Conservation (phyloP, 2,329 filamentous ascomycete genomes). For the Ploettnerulaceae sp. region DNA sequence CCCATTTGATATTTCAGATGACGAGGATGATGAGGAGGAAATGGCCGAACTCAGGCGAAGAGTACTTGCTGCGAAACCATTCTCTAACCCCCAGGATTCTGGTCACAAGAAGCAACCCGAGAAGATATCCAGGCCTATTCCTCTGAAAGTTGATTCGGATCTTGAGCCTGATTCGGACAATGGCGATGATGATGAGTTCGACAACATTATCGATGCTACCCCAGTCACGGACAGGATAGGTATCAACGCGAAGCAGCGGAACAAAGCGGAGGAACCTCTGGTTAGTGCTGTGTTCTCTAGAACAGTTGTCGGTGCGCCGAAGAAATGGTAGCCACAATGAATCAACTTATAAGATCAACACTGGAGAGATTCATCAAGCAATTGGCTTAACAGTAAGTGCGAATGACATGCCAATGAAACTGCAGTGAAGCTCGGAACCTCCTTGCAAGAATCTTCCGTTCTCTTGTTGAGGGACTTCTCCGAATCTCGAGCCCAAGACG, state of each 20-base stretch:
- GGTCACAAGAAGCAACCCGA: slow-evolving; percentile 53
- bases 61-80: slow-evolving; percentile 88
- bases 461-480: too few relatives aligned
- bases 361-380: background rate
- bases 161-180: slow-evolving; percentile 69
- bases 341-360: too few relatives aligned
- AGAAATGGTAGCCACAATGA: slow-evolving; percentile 32
- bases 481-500: too few relatives aligned
- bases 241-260: slow-evolving; percentile 56
- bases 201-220: slow-evolving; percentile 87
- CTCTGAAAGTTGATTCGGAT: slow-evolving; percentile 56
- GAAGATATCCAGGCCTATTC: slow-evolving; percentile 56
- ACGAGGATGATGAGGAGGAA: slow-evolving; percentile 72
- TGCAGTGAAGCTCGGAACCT: too few relatives aligned
- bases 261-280: slow-evolving; percentile 39
- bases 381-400: background rate
- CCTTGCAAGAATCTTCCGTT: too few relatives aligned
- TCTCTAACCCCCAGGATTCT: slow-evolving; percentile 54
- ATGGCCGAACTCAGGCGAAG: slow-evolving; percentile 90
- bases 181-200: slow-evolving; percentile 70
- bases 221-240: slow-evolving; percentile 84
- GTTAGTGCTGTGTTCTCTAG: slow-evolving; percentile 34
- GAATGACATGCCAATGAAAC: background rate
- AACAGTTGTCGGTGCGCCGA: slow-evolving; percentile 35
- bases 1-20: slow-evolving; percentile 72